Evolutionary conservation across 2,329 filamentous ascomycete genomes (phyloP), one percentile per base, ranked within the genome.

Genomic region (Stemphylium beticola): DNA sequence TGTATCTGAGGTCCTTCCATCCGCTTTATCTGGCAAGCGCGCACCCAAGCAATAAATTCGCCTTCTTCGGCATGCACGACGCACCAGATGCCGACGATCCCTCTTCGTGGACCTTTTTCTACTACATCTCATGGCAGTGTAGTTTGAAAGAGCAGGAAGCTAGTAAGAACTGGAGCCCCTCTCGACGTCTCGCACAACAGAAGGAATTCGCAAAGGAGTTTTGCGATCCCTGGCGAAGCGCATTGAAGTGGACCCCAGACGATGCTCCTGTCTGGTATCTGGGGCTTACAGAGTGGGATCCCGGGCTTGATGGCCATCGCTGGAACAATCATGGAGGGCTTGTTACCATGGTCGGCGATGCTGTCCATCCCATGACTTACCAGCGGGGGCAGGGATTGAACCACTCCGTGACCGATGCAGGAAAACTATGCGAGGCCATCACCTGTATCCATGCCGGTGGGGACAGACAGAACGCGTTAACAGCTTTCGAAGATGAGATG

Each of bases 361-460:
- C 76, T 1, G 72, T 69, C 41, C 76, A 78, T 62, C 72, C 74
- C 1, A 78, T 78, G 75, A 77, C 74, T 3, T 75, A 73, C 42
- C 74, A 82, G 61, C 74, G 80, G 18, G 80, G 79, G 0, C 79
- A 82, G 62, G 79, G 79, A 0, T 71, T 82, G n/a, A 82, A 82
- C 55, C 79, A 81, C 53, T 75, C 75, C 2, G 68, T 82, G 9
- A 74, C 74, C 1, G 80, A 82, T 54, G 77, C 75, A 4, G 73
- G 68, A 1, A 75, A 77, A 51, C 55, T 82, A 8, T 67, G 75
- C 34, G 66, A 73, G 58, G 62, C 68, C 1, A 57, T 77, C 15
- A 39, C 69, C 10, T 57, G 61, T 33, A 60, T 73, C 7, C 33
- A 57, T n/a, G 50, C 65, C 4, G 62, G 69, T 2, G 58, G 49